Evolutionary conservation across 768 basidiomycete genomes (phyloP), one percentile per base, ranked within the genome.

Genomic region (Mycena maculata): DNA sequence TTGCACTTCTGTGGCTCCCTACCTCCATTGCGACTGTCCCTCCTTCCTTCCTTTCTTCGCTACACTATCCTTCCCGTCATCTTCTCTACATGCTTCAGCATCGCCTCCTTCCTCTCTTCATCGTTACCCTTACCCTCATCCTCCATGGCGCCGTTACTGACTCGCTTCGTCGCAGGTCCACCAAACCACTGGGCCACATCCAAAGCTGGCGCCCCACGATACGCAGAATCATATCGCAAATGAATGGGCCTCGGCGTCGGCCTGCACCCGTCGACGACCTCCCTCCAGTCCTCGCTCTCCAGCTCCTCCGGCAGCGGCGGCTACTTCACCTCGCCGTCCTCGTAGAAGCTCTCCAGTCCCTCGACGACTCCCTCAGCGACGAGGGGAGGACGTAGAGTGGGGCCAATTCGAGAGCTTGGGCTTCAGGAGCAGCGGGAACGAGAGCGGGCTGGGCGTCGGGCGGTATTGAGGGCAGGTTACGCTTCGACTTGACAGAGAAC

Each of bases 401-500:
- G 94, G 94, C 9, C 90, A 93, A 75, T 98, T 98, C 73, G 94
- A 96, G 82, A 80, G 85, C 41, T 84, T 89, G 79, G 96, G 96
- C 0, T 98, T 98, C 68, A 86, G 87, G 10, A 74, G 84, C 31
- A n/a, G 85, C 80, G 28, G 74, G 18, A 74, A 52, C 16, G 56
- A 55, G 11, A 79, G 83, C 56, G 25, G 62, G 59, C 18, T 39
- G 10, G 25, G 20, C 18, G 45, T 27, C 39, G 25, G 96, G 95
- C 11, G 72, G 65, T 8, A 82, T 84, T 55, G 84, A 88, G 69
- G 92, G 89, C 78, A 93, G 93, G 78, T 84, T 99, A 31, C 88
- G 95, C 74, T 99, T 99, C 77, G 96, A 99, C 76, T 78, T 98
- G 68, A 96, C 90, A 0, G 98, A 99, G 80, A 86, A 90, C 61